phyloP scores from a whole-genome alignment of 257 asterid species.

The Osmanthus fragrans region DNA sequence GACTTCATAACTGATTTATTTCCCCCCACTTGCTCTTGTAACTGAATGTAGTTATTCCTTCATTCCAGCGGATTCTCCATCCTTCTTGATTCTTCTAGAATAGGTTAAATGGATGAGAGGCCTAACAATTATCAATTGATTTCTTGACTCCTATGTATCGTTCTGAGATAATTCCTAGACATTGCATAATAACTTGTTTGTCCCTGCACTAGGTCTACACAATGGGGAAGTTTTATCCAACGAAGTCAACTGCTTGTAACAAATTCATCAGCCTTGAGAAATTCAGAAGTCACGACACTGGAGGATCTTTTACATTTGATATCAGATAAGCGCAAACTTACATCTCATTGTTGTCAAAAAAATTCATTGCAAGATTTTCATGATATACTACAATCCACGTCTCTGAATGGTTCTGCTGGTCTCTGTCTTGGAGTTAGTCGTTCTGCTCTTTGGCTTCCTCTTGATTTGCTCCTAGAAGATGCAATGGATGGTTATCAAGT shows the following conservation, averaged over 20 bases:
- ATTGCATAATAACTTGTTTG: not conserved
- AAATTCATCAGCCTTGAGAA: slow-evolving; percentile 67
- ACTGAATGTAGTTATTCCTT: too few relatives aligned
- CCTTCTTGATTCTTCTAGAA: too few relatives aligned
- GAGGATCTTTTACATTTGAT: slow-evolving; percentile 52
- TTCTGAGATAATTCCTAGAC: not conserved
- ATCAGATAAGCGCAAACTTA: slow-evolving; percentile 38
- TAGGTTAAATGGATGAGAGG: too few relatives aligned
- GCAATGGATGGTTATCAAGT: slow-evolving; percentile 95
- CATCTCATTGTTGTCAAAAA: slow-evolving; percentile 30
- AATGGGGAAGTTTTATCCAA: slow-evolving; percentile 67
- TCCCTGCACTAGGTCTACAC: slow-evolving; percentile 48
- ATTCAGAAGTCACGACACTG: slow-evolving; percentile 42
- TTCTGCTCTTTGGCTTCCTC: slow-evolving; percentile 92
- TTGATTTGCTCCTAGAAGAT: slow-evolving; percentile 88
- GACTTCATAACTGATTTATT: too few relatives aligned
- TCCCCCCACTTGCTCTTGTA: too few relatives aligned
- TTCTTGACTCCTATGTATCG: not conserved
- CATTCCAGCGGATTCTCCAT: too few relatives aligned
- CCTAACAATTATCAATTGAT: not conserved
- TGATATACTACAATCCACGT: slow-evolving; percentile 9
- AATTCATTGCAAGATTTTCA: slow-evolving; percentile 48
- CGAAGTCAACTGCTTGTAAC: slow-evolving; percentile 60
- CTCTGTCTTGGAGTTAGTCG: slow-evolving; percentile 68
- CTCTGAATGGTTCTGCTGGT: slow-evolving; percentile 57